A percentile compares a stretch with the other conserved stretches of the same genome.
These are phyloP conservation scores for Xylariomycetidae sp. DNA, from an alignment of 2,329 filamentous ascomycete species.

Conservation along the genomic window DNA sequence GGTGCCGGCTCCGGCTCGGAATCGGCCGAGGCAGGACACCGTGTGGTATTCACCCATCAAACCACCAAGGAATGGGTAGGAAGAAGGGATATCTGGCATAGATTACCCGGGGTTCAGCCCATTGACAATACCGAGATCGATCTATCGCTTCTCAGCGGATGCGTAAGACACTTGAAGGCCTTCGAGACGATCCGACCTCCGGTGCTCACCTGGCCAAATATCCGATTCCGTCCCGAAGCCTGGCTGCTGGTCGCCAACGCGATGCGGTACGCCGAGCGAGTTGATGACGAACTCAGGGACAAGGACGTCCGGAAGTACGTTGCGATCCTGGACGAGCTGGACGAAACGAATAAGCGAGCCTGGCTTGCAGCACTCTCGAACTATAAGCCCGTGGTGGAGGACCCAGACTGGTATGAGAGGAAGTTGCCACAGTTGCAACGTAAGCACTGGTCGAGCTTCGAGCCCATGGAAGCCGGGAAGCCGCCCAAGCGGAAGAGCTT, in stretches of 20 bases:
- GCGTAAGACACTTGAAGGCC: slow-evolving; percentile 23
- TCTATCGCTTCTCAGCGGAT: slow-evolving; percentile 23
- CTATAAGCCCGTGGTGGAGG: slow-evolving; percentile 26
- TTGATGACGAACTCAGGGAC: slow-evolving; percentile 19
- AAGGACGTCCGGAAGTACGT: slow-evolving; percentile 18
- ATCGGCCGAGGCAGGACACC: slow-evolving; percentile 16
- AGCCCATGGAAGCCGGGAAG: slow-evolving; percentile 28
- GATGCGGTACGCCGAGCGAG: slow-evolving; percentile 22
- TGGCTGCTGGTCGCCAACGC: slow-evolving; percentile 27
- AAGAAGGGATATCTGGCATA: slow-evolving; percentile 24
- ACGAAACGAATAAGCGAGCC: slow-evolving; percentile 21
- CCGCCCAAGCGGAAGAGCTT: slow-evolving; percentile 27
- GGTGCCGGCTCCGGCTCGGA: slow-evolving; percentile 12
- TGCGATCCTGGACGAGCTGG: slow-evolving; percentile 24
- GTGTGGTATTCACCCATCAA: slow-evolving; percentile 27
- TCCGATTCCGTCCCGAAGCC: slow-evolving; percentile 25
- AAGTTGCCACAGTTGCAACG: slow-evolving; percentile 20
- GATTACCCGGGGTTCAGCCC: slow-evolving; percentile 15
- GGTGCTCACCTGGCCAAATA: slow-evolving; percentile 24
- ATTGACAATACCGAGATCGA: slow-evolving; percentile 20
- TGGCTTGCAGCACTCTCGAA: slow-evolving; percentile 21
- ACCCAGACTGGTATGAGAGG: slow-evolving; percentile 25
- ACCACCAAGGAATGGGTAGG: slow-evolving; percentile 27
- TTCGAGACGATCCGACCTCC: slow-evolving; percentile 21
- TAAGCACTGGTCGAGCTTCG: slow-evolving; percentile 26